phyloP scores from a whole-genome alignment of 1,139 yeast genomes.

The Saccharomycopsis hybrid region DNA sequence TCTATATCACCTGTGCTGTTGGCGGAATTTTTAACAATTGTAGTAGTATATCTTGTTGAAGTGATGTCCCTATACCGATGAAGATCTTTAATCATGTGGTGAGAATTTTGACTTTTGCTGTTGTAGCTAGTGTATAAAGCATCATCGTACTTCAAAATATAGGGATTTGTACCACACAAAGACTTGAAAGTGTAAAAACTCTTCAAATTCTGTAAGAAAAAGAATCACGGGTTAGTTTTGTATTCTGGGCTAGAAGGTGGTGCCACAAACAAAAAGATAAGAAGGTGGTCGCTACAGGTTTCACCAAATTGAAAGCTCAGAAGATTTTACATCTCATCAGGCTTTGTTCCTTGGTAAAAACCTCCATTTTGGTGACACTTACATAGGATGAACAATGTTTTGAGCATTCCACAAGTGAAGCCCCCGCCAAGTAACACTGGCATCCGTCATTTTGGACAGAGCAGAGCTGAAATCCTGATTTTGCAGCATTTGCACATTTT shows the following conservation, averaged over 20 bases:
- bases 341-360: no score
- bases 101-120: not conserved
- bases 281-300: no score
- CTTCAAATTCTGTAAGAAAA: slow-evolving; percentile 2
- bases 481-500: slow-evolving; percentile 1
- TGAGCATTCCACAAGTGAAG: slow-evolving; percentile 14
- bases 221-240: no score
- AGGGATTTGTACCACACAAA: slow-evolving; percentile 11
- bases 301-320: no score
- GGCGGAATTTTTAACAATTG: not conserved
- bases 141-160: slow-evolving; percentile 6
- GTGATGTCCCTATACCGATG: slow-evolving; percentile 1
- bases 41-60: no score
- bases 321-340: no score
- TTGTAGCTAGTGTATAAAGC: slow-evolving; percentile 1
- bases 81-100: slow-evolving; percentile 4
- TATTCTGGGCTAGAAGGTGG: no score
- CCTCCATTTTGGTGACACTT: not conserved
- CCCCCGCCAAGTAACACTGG: slow-evolving; percentile 14
- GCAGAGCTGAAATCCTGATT: slow-evolving; percentile 9
- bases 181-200: slow-evolving; percentile 9
- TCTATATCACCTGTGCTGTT: not conserved
- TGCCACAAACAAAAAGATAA: no score
- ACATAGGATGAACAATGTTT: slow-evolving; percentile 9
- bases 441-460: slow-evolving; percentile 11